A percentile compares a stretch with the other conserved stretches of the same genome.
These are phyloP conservation scores for Macaranga tanarius DNA, from an alignment of 441 rosid genomes.

Conservation along the genomic window DNA sequence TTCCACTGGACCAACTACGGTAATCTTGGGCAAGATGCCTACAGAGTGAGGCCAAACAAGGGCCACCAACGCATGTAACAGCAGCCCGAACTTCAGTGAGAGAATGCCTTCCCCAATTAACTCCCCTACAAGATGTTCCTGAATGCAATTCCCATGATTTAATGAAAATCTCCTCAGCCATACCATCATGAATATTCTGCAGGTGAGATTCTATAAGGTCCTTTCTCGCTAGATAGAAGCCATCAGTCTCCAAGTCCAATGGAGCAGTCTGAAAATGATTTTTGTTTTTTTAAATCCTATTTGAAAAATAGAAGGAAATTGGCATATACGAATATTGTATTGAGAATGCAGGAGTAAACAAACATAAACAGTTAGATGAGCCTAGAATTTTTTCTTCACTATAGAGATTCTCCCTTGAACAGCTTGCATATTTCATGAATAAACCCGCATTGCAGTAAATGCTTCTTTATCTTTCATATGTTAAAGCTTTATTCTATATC, in stretches of 20 bases:
- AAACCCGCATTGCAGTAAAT: background rate
- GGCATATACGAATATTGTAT: background rate
- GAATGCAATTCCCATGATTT: constrained; percentile 65
- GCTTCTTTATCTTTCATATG: background rate
- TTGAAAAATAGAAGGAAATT: background rate
- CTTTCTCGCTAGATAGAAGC: constrained; percentile 63
- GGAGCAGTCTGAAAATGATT: constrained; percentile 64
- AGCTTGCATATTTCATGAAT: background rate
- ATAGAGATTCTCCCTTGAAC: background rate
- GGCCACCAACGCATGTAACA: constrained; percentile 69
- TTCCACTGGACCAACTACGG: constrained; percentile 86
- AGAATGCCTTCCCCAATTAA: constrained; percentile 71
- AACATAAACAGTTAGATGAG: background rate
- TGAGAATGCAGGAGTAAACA: background rate
- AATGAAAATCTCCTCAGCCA: constrained; percentile 82
- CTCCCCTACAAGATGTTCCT: constrained; percentile 81
- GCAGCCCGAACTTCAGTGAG: constrained; percentile 79
- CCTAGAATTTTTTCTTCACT: background rate
- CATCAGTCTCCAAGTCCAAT: constrained; percentile 72
- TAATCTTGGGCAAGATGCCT: constrained; percentile 76
- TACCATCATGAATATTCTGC: constrained; percentile 56
- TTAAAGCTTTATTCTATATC: background rate
- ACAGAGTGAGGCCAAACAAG: constrained; percentile 74
- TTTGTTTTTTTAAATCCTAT: constrained; percentile 11
- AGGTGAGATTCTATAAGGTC: constrained; percentile 57